Percentiles rank a stretch among this genome's conserved stretches.
These are phyloP conservation scores for Trichoderma simmonsii DNA, from an alignment of 2,329 filamentous ascomycete species.

Conservation along the genomic window DNA sequence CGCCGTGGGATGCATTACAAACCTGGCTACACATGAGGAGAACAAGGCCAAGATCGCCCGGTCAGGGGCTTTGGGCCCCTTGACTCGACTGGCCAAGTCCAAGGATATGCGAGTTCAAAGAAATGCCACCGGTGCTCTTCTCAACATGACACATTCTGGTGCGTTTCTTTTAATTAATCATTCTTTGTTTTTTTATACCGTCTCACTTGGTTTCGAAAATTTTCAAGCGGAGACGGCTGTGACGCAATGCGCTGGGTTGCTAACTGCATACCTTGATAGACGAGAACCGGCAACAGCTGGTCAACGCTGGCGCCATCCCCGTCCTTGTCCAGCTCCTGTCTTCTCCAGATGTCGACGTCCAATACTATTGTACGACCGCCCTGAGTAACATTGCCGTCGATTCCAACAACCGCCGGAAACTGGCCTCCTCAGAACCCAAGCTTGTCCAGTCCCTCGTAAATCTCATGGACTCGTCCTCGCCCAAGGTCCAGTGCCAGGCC, in stretches of 20 bases:
- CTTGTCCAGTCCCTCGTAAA: slow-evolving; percentile 92
- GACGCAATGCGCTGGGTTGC: background rate
- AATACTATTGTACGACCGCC: slow-evolving; percentile 98
- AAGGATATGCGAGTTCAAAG: slow-evolving; percentile 98
- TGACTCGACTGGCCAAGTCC: slow-evolving; percentile 91
- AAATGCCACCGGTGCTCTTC: slow-evolving; percentile 90
- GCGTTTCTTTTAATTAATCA: slow-evolving; percentile 31
- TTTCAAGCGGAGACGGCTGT: background rate
- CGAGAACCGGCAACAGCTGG: slow-evolving; percentile 95
- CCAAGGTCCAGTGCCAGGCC: slow-evolving; percentile 97
- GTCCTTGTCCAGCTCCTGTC: slow-evolving; percentile 93
- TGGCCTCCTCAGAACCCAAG: slow-evolving; percentile 85
- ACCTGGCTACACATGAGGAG: slow-evolving; percentile 95
- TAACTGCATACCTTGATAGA: slow-evolving; percentile 50
- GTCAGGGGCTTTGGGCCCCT: slow-evolving; percentile 84
- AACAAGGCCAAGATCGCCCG: slow-evolving; percentile 98
- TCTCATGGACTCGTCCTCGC: slow-evolving; percentile 94
- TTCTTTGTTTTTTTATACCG: slow-evolving; percentile 11
- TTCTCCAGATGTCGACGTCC: slow-evolving; percentile 91
- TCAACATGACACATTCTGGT: slow-evolving; percentile 99
- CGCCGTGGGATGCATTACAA: slow-evolving; percentile 97
- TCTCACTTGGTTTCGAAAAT: background rate
- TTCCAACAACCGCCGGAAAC: slow-evolving; percentile 80
- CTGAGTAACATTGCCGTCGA: slow-evolving; percentile 98
- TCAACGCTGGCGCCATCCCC: slow-evolving; percentile 95